These are phyloP conservation scores for Trametes cubensis DNA, from an alignment of 768 basidiomycete species.

Conservation along the genomic window DNA sequence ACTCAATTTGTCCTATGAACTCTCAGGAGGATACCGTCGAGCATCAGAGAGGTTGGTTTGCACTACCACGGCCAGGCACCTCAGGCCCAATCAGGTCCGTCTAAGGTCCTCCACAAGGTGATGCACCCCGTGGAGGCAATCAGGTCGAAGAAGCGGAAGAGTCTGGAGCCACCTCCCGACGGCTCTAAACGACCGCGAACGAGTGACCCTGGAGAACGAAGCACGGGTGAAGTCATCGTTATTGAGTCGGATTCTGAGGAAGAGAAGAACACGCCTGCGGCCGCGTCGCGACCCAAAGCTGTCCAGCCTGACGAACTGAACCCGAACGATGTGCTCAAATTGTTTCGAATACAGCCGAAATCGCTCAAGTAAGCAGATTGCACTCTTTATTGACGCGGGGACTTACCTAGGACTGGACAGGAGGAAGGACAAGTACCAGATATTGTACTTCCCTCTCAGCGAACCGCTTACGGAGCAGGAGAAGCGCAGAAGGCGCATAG, in stretches of 20 bases:
- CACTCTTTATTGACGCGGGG: background rate
- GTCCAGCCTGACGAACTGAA: conserved; percentile 29
- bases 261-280: background rate
- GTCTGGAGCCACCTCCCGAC: background rate
- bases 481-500: conserved; percentile 49
- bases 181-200: conserved; percentile 11
- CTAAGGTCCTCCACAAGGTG: conserved; percentile 16
- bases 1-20: background rate
- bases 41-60: conserved; percentile 16
- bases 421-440: conserved; percentile 64
- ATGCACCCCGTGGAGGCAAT: conserved; percentile 23
- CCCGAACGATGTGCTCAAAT: conserved; percentile 41
- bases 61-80: conserved; percentile 3
- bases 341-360: conserved; percentile 51
- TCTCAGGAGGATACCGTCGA: conserved; percentile 28
- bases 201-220: background rate
- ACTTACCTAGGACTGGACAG: conserved; percentile 14
- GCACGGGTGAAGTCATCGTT: conserved; percentile 26
- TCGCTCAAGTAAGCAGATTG: conserved; percentile 43
- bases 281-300: background rate
- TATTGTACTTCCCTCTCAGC: conserved; percentile 79
- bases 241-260: conserved; percentile 36
- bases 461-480: conserved; percentile 60
- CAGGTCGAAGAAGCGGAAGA: conserved; percentile 28
- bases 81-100: background rate